phyloP scores from a whole-genome alignment of 2,329 filamentous ascomycete species.

The Aspergillus ruber region DNA sequence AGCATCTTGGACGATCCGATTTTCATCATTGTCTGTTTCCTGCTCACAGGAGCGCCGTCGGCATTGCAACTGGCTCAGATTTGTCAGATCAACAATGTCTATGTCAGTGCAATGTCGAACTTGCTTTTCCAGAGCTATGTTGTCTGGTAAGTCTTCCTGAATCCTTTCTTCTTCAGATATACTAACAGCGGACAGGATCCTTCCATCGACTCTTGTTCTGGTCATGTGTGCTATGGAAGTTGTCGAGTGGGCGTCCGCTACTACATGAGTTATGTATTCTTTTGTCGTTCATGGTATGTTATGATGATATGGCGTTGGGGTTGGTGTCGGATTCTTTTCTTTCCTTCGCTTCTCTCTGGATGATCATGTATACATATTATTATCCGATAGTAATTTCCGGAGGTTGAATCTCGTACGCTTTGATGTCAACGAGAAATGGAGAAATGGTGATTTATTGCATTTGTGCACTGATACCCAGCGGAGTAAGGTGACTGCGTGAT shows the following conservation, averaged over 20 bases:
- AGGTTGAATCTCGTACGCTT: too few relatives aligned
- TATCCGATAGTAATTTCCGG: too few relatives aligned
- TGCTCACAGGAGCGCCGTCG: constrained; percentile 87
- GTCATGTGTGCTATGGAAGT: constrained; percentile 91
- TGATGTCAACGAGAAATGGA: too few relatives aligned
- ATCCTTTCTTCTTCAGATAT: neutral
- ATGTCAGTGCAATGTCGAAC: constrained; percentile 87
- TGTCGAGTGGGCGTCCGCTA: constrained; percentile 67
- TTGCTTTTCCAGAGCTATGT: constrained; percentile 95
- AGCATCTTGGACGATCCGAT: constrained; percentile 97
- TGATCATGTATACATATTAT: too few relatives aligned
- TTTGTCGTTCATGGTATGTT: neutral
- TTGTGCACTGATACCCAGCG: neutral
- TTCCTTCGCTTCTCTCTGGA: too few relatives aligned
- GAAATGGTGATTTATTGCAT: too few relatives aligned
- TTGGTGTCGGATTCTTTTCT: neutral
- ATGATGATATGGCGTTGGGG: neutral
- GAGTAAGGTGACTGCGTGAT: neutral
- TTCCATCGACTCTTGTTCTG: constrained; percentile 83
- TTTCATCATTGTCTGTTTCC: constrained; percentile 95
- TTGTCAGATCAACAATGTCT: constrained; percentile 96
- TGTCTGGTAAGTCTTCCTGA: constrained; percentile 61
- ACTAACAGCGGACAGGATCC: constrained; percentile 56
- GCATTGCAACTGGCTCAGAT: constrained; percentile 95
- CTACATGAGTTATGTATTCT: neutral